Conservation (phyloP, 306 rosid genomes). For the Lithocarpus polystachyus region DNA sequence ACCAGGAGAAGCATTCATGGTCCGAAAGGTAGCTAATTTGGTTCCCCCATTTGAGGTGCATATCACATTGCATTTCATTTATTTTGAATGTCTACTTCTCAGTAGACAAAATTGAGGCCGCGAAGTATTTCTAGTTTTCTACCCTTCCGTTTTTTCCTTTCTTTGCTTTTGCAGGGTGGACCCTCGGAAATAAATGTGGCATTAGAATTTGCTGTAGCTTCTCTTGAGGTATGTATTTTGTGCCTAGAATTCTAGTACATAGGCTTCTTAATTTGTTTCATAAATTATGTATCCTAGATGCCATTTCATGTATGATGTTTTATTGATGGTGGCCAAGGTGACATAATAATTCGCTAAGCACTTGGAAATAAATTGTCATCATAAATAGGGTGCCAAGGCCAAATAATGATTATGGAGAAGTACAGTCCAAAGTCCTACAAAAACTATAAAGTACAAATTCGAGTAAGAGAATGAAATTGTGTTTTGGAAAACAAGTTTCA, state of each 20-base stretch:
- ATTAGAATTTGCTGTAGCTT: constrained; percentile 76
- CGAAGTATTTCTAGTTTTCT: not conserved
- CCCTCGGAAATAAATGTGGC: constrained; percentile 95
- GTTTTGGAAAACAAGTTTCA: not conserved
- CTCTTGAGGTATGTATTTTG: constrained; percentile 60
- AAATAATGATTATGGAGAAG: not conserved
- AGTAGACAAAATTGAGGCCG: not conserved
- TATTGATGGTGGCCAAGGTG: not conserved
- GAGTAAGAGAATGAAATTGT: not conserved
- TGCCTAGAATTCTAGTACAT: not conserved
- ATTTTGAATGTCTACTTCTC: constrained; percentile 1
- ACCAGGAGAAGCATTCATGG: constrained; percentile 88
- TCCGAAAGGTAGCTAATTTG: constrained; percentile 89
- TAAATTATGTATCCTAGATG: not conserved
- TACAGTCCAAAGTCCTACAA: not conserved
- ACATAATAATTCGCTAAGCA: not conserved
- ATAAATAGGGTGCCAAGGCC: not conserved
- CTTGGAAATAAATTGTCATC: not conserved
- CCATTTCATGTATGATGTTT: not conserved
- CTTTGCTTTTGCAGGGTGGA: constrained; percentile 53
- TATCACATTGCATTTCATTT: constrained; percentile 10
- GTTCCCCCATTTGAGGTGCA: constrained; percentile 82
- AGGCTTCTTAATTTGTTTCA: not conserved
- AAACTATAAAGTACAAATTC: not conserved
- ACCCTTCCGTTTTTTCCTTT: constrained; percentile 5